These are phyloP conservation scores for Exophiala sp. DNA, from an alignment of 2,329 filamentous ascomycete genomes.

Conservation along the genomic window DNA sequence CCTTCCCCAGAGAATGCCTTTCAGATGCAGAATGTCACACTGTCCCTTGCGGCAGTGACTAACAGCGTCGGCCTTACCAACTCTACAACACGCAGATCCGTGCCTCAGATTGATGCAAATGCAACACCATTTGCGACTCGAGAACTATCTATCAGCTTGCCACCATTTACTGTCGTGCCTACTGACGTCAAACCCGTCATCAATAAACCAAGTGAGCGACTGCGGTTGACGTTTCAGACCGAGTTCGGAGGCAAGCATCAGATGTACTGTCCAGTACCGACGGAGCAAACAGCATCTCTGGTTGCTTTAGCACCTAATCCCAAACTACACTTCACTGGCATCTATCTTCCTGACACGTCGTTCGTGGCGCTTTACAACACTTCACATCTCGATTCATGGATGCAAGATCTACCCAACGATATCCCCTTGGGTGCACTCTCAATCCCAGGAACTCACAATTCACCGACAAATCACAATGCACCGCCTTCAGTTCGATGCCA, in stretches of 20 bases:
- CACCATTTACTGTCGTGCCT: constrained; percentile 63
- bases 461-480: constrained; percentile 77
- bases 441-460: constrained; percentile 95
- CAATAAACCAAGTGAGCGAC: constrained; percentile 57
- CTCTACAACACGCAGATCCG: constrained; percentile 41
- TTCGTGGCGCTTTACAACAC: constrained; percentile 66
- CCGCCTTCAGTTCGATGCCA: constrained; percentile 93
- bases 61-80: constrained; percentile 46
- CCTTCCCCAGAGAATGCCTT: constrained; percentile 34
- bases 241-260: constrained; percentile 63
- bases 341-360: constrained; percentile 59
- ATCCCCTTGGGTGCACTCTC: constrained; percentile 75
- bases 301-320: constrained; percentile 52
- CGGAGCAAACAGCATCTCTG: constrained; percentile 57
- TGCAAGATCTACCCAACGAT: constrained; percentile 68
- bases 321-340: constrained; percentile 59
- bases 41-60: constrained; percentile 41
- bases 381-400: constrained; percentile 70
- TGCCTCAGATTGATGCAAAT: constrained; percentile 49
- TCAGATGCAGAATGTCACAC: constrained; percentile 33
- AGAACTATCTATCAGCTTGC: constrained; percentile 61
- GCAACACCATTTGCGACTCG: constrained; percentile 60
- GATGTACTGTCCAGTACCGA: constrained; percentile 65
- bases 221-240: constrained; percentile 70
- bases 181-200: constrained; percentile 62